These are phyloP conservation scores for Trametes cubensis DNA, from an alignment of 768 basidiomycete genomes.

Conservation along the genomic window DNA sequence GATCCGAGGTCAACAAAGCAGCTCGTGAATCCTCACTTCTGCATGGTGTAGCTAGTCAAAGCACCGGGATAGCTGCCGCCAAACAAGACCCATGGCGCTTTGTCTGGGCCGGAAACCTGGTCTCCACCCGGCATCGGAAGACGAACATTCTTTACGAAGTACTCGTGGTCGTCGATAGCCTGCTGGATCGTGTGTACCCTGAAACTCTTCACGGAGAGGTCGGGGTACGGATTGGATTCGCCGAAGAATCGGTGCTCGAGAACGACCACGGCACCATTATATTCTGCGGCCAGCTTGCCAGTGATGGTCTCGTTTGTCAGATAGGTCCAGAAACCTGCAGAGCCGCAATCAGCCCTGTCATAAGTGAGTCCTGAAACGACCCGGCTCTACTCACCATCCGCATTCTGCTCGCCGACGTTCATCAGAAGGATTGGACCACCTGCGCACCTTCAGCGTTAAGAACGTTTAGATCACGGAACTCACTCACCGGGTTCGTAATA, in stretches of 20 bases:
- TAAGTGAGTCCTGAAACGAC: constrained; percentile 22
- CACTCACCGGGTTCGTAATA: constrained; percentile 50
- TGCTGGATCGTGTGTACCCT: constrained; percentile 66
- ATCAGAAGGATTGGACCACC: constrained; percentile 62
- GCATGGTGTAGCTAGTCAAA: constrained; percentile 65
- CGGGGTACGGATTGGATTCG: constrained; percentile 62
- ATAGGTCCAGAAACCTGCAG: constrained; percentile 46
- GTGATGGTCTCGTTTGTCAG: constrained; percentile 62
- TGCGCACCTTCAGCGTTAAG: background rate
- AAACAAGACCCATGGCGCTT: constrained; percentile 42
- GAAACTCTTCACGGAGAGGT: constrained; percentile 59
- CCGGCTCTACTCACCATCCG: constrained; percentile 38
- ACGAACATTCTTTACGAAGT: constrained; percentile 63
- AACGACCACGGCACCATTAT: constrained; percentile 60
- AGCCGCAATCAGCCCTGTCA: too few relatives aligned
- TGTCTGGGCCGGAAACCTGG: constrained; percentile 50
- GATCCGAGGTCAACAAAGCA: too few relatives aligned
- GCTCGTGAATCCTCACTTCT: constrained; percentile 46
- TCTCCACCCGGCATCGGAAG: constrained; percentile 69
- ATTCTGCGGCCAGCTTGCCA: constrained; percentile 63
- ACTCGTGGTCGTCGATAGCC: constrained; percentile 67
- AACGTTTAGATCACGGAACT: background rate
- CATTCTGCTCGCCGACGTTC: constrained; percentile 68
- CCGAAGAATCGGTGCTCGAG: constrained; percentile 73
- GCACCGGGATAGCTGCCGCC: constrained; percentile 46